phyloP scores from a whole-genome alignment of 345 rosid species.

The Populus simonii region DNA sequence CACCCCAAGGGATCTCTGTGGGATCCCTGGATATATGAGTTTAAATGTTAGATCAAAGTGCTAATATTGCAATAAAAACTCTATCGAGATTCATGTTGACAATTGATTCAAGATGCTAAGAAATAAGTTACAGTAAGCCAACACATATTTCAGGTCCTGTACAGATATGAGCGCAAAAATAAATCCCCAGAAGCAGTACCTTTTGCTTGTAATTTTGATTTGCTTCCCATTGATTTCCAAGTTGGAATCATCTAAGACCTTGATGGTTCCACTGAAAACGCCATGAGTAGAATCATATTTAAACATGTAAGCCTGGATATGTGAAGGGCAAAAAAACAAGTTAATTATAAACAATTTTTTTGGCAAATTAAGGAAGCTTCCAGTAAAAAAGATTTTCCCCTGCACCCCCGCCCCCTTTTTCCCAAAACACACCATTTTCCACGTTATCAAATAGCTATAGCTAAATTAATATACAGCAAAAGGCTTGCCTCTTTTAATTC shows the following conservation, averaged over 20 bases:
- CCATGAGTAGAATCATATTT: slow-evolving; percentile 99
- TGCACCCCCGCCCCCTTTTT: not conserved
- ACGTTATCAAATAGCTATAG: not conserved
- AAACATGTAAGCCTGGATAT: slow-evolving; percentile 85
- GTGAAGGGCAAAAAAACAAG: slow-evolving; percentile 4
- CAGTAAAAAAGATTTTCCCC: not conserved
- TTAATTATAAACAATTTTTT: slow-evolving; percentile 4
- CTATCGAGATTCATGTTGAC: not conserved
- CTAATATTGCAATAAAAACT: not conserved
- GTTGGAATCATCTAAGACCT: slow-evolving; percentile 72
- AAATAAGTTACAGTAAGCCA: not conserved
- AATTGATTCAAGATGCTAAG: not conserved
- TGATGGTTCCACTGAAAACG: slow-evolving; percentile 63
- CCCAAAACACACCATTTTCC: not conserved
- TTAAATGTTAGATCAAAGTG: slow-evolving; percentile 3
- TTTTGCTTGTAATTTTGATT: slow-evolving; percentile 64
- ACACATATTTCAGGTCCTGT: not conserved
- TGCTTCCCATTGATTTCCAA: slow-evolving; percentile 89
- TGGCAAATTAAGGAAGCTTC: not conserved
- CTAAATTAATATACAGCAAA: not conserved
- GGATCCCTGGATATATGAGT: slow-evolving; percentile 60
- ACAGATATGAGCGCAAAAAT: not conserved
- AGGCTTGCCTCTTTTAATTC: not conserved
- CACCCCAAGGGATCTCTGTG: slow-evolving; percentile 97
- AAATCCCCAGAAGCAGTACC: slow-evolving; percentile 37